phyloP scores from a whole-genome alignment of 495 filamentous ascomycete species.

The Daldinia concentrica region DNA sequence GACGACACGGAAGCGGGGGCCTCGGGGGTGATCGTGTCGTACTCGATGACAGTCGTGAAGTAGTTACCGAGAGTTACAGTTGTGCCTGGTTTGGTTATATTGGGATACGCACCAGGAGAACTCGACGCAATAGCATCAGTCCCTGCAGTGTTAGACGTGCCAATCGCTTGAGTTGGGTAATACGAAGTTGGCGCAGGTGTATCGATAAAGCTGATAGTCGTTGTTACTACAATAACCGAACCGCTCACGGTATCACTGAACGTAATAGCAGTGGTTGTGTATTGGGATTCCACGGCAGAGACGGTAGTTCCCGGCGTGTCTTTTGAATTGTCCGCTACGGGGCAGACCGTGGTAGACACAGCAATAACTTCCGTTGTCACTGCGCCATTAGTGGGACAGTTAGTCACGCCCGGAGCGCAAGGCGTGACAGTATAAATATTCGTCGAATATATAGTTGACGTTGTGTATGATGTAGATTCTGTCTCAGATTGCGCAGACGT shows the following conservation, averaged over 20 bases:
- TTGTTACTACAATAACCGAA: slow-evolving; percentile 61
- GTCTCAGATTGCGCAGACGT: slow-evolving; percentile 25
- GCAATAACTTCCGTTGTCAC: slow-evolving; percentile 45
- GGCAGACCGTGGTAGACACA: slow-evolving; percentile 45
- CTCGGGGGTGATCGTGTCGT: slow-evolving; percentile 32
- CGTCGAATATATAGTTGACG: slow-evolving; percentile 63
- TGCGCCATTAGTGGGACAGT: slow-evolving; percentile 59
- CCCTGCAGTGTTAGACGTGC: slow-evolving; percentile 17
- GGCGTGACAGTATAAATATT: slow-evolving; percentile 61
- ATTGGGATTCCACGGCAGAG: slow-evolving; percentile 23
- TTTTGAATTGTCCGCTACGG: slow-evolving; percentile 36
- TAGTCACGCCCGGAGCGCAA: slow-evolving; percentile 60
- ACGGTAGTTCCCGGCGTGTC: neutral
- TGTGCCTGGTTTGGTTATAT: slow-evolving; percentile 27
- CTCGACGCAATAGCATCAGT: slow-evolving; percentile 12
- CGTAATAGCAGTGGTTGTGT: slow-evolving; percentile 58
- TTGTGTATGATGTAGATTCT: slow-evolving; percentile 36
- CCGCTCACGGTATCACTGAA: slow-evolving; percentile 61
- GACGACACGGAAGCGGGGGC: slow-evolving; percentile 33
- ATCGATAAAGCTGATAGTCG: slow-evolving; percentile 47
- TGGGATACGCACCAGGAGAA: slow-evolving; percentile 15
- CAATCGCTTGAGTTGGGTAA: slow-evolving; percentile 24
- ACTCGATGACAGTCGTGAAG: slow-evolving; percentile 42
- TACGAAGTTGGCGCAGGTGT: slow-evolving; percentile 29
- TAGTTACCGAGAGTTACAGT: slow-evolving; percentile 41